phyloP scores from a whole-genome alignment of 1,284 basidiomycete species.

The Ceratobasidium sp. region DNA sequence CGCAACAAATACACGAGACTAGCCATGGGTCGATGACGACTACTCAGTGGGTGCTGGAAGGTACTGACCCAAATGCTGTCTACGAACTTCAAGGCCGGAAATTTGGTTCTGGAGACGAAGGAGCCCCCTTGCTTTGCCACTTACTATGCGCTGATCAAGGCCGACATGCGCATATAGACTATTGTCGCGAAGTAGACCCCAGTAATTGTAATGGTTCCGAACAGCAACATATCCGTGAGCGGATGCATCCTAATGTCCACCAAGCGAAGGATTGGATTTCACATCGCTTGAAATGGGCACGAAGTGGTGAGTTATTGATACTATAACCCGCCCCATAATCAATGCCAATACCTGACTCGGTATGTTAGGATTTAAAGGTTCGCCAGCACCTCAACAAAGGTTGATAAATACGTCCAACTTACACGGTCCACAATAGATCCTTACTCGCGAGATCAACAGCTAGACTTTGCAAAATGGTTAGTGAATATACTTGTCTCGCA shows the following conservation, averaged over 20 bases:
- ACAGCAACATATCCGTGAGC: slow-evolving; percentile 59
- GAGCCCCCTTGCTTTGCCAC: slow-evolving; percentile 72
- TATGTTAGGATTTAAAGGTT: slow-evolving; percentile 45
- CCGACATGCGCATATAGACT: slow-evolving; percentile 66
- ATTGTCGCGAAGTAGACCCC: slow-evolving; percentile 60
- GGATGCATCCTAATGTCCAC: slow-evolving; percentile 61
- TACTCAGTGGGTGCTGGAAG: slow-evolving; percentile 67
- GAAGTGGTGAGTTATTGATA: slow-evolving; percentile 50
- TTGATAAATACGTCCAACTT: background rate
- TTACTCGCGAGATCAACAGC: slow-evolving; percentile 56
- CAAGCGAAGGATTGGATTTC: slow-evolving; percentile 65
- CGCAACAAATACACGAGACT: slow-evolving; percentile 70
- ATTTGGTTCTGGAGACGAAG: slow-evolving; percentile 66
- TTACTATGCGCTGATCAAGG: slow-evolving; percentile 66
- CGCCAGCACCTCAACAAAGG: too few species aligned
- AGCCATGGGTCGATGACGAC: slow-evolving; percentile 71
- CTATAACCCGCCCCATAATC: background rate
- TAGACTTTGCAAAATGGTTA: slow-evolving; percentile 67
- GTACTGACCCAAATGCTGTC: slow-evolving; percentile 59
- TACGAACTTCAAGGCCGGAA: slow-evolving; percentile 65
- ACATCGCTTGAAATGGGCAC: slow-evolving; percentile 67
- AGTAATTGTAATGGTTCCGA: slow-evolving; percentile 59
- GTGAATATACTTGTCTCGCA: slow-evolving; percentile 47
- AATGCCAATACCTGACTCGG: background rate
- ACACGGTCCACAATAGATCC: slow-evolving; percentile 40